These are phyloP conservation scores for Alternaria sp. DNA, from an alignment of 2,329 filamentous ascomycete species.

Conservation along the genomic window DNA sequence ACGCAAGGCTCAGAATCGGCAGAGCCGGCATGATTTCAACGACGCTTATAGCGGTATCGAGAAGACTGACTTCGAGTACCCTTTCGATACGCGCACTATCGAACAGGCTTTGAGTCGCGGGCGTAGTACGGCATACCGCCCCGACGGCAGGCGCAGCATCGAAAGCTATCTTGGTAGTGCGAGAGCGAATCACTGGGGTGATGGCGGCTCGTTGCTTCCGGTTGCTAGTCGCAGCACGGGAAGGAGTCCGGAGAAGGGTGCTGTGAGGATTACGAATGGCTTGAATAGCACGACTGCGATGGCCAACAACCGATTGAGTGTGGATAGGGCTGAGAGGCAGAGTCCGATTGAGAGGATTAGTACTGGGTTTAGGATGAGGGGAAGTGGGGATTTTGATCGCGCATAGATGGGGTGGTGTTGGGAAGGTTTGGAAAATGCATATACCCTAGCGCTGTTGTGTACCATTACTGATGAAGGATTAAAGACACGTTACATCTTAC, in stretches of 20 bases:
- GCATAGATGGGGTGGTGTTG: neutral
- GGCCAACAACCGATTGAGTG: conserved; percentile 24
- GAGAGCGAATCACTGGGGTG: conserved; percentile 10
- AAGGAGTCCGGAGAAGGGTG: conserved; percentile 20
- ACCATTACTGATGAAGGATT: neutral
- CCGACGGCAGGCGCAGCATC: conserved; percentile 29
- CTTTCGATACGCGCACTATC: conserved; percentile 31
- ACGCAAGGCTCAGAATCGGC: neutral
- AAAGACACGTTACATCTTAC: too few species aligned
- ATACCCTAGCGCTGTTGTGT: conserved; percentile 1
- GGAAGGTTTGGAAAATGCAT: neutral
- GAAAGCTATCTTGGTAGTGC: conserved; percentile 37
- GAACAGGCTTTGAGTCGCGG: conserved; percentile 38
- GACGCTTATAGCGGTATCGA: conserved; percentile 4
- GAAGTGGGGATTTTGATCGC: conserved; percentile 38
- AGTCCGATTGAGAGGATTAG: conserved; percentile 35
- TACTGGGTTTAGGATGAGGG: conserved; percentile 44
- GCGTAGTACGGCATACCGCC: conserved; percentile 28
- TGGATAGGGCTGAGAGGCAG: conserved; percentile 24
- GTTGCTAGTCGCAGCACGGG: conserved; percentile 44
- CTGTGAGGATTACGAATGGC: conserved; percentile 10
- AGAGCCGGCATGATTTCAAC: neutral
- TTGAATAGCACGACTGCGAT: conserved; percentile 15
- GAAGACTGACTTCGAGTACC: conserved; percentile 23
- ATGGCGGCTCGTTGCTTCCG: conserved; percentile 26